A percentile compares a stretch with the other conserved stretches of the same genome.
Conservation (phyloP, 352 stramenopile genomes). For the Pythium grandisporangium region DNA sequence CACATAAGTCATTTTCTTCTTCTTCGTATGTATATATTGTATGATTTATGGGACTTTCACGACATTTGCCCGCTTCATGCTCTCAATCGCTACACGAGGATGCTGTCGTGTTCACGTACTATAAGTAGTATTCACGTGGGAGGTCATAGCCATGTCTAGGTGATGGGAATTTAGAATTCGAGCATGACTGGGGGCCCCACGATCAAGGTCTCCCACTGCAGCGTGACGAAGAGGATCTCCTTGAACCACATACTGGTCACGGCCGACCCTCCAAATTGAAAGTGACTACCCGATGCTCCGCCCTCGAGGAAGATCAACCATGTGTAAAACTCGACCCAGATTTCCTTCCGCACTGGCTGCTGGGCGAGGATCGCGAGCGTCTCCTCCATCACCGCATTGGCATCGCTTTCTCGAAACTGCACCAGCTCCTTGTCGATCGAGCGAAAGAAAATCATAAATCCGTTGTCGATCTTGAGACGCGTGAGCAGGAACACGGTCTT, state of each 20-base stretch:
- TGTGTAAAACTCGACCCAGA: slow-evolving; percentile 59
- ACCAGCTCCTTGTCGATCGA: slow-evolving; percentile 42
- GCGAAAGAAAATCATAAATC: slow-evolving; percentile 54
- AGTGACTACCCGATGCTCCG: slow-evolving; percentile 19
- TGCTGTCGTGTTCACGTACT: no score
- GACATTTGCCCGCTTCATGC: no score
- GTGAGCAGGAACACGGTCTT: slow-evolving; percentile 58
- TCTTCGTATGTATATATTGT: no score
- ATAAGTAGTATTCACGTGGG: no score
- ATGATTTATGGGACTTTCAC: no score
- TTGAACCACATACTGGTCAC: slow-evolving; percentile 45
- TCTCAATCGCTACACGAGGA: no score
- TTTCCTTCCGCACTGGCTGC: slow-evolving; percentile 8
- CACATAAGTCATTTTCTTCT: no score
- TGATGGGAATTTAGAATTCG: no score
- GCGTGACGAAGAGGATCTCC: slow-evolving; percentile 56
- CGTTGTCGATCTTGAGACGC: slow-evolving; percentile 37
- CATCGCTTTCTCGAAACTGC: slow-evolving; percentile 34
- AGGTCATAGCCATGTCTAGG: no score
- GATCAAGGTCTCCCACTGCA: slow-evolving; percentile 54
- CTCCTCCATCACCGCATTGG: slow-evolving; percentile 8
- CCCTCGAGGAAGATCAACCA: slow-evolving; percentile 48
- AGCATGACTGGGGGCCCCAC: slow-evolving; percentile 43
- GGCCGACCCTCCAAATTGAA: slow-evolving; percentile 53
- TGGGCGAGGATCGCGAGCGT: slow-evolving; percentile 1